Base-by-base conservation (phyloP, 2,329 filamentous ascomycete species). In the Tolypocladium capitatum region DNA sequence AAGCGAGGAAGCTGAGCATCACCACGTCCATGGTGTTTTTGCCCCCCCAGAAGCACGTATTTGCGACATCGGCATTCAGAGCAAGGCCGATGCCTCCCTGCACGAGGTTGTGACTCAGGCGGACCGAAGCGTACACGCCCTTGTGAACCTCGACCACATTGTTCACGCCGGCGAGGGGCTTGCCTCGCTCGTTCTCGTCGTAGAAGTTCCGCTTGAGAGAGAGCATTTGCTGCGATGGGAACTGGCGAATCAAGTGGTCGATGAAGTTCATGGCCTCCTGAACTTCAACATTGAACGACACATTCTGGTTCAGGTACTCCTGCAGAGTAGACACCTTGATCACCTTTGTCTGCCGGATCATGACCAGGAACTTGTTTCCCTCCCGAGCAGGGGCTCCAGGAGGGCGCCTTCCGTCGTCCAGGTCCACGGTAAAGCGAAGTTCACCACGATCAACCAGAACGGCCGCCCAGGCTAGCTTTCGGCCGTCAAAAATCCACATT, bases 61-160 rank as follows among this genome's bases (percentile, higher is more conserved):
- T 95, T 48, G 90, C 84, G 30, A 95, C 84, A 58, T 98, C 91
- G 11, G 94, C 80, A 56, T 96, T 97, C 60, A 98, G 70, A 0
- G 85, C 80, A 6, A 97, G 72, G 9, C 78, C 79, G 27, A 78
- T 75, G 31, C 77, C 73, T 1, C 70, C 66, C 59, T 75, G 59
- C n/a, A 51, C 33, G 16, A 62, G 31, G 50, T 61, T 62, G 63
- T 86, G 74, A 43, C 83, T 84, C 21, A 91, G 75, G 38, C 89
- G 80, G 46, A 96, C 81, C 0, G 90, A 89, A 10, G 88, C 81
- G 57, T 95, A 97, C 5, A 89, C 83, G 30, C 92, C 92, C 62
- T 94, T 95, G 69, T 87, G 82, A 0, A 88, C 87, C 58, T 89
- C 80, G 2, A 92, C 48, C 73, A 80, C 48, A n/a, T 58, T 56